Evolutionary conservation across 1,284 basidiomycete genomes (phyloP).

Genomic region (Sanguinoderma infundibulare): DNA sequence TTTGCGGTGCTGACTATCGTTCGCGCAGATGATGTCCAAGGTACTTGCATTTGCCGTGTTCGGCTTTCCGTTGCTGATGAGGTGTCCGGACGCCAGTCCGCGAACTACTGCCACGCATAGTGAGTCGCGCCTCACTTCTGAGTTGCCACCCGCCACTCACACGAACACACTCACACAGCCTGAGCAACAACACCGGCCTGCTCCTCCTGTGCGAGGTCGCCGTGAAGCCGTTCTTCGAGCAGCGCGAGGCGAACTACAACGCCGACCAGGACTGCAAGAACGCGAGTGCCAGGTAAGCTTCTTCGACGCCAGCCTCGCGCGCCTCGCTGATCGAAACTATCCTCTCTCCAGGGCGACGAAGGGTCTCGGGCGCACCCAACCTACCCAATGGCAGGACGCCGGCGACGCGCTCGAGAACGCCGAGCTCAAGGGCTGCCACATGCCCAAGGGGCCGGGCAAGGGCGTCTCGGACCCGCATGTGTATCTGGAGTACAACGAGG

Average conservation of each 20-base stretch:
- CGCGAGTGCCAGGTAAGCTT: constrained; percentile 35
- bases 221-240: constrained; percentile 59
- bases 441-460: constrained; percentile 57
- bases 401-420: constrained; percentile 53
- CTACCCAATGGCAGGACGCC: constrained; percentile 64
- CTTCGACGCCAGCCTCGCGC: background rate
- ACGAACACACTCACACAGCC: constrained; percentile 32
- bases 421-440: constrained; percentile 55
- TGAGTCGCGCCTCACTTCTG: constrained; percentile 31
- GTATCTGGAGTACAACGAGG: constrained; percentile 59
- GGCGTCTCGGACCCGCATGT: constrained; percentile 36
- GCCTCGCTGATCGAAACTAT: background rate
- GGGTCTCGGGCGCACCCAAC: constrained; percentile 56
- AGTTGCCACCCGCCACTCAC: background rate
- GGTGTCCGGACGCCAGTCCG: constrained; percentile 43
- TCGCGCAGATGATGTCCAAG: constrained; percentile 64
- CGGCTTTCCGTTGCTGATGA: background rate
- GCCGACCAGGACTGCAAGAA: constrained; percentile 55
- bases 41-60: constrained; percentile 28
- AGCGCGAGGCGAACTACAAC: constrained; percentile 49
- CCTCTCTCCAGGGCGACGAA: constrained; percentile 49
- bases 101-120: constrained; percentile 61
- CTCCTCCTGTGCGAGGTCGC: constrained; percentile 65
- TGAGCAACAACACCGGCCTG: constrained; percentile 56
- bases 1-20: background rate